Conservation (phyloP, 495 filamentous ascomycete species). For the Evernia prunastri region DNA sequence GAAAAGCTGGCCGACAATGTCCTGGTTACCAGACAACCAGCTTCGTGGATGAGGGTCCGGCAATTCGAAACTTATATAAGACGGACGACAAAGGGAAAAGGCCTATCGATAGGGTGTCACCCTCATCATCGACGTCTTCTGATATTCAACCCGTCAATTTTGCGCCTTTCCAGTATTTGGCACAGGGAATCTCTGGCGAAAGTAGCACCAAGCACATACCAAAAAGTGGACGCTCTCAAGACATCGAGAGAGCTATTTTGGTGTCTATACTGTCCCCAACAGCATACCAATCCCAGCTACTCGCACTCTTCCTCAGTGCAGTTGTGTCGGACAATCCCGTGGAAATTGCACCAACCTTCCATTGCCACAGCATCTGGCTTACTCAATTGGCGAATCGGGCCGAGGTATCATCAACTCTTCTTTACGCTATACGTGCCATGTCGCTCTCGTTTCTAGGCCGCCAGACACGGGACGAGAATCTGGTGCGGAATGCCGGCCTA, state of each 20-base stretch:
- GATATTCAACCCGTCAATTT: neutral
- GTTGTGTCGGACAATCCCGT: neutral
- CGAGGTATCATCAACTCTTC: slow-evolving; percentile 9
- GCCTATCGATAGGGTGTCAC: neutral
- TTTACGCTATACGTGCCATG: slow-evolving; percentile 14
- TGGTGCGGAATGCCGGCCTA: slow-evolving; percentile 25
- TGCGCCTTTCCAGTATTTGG: neutral
- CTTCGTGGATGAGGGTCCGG: slow-evolving; percentile 17
- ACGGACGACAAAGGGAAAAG: neutral
- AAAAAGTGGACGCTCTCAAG: neutral
- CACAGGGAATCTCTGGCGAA: neutral
- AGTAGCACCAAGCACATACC: neutral
- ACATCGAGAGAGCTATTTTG: slow-evolving; percentile 9
- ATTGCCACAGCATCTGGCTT: slow-evolving; percentile 20
- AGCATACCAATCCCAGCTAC: slow-evolving; percentile 14
- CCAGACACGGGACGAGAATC: slow-evolving; percentile 16
- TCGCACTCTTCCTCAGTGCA: slow-evolving; percentile 12
- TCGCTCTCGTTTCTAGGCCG: slow-evolving; percentile 11
- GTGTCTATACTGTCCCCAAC: slow-evolving; percentile 15
- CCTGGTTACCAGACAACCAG: slow-evolving; percentile 20
- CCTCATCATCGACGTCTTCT: neutral
- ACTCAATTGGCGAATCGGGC: slow-evolving; percentile 8
- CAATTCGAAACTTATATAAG: slow-evolving; percentile 3
- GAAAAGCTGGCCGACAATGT: slow-evolving; percentile 28
- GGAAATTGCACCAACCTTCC: slow-evolving; percentile 5